These are phyloP conservation scores for Perkinsus chesapeaki DNA, from an alignment of 169 alveolate genomes.

Conservation along the genomic window DNA sequence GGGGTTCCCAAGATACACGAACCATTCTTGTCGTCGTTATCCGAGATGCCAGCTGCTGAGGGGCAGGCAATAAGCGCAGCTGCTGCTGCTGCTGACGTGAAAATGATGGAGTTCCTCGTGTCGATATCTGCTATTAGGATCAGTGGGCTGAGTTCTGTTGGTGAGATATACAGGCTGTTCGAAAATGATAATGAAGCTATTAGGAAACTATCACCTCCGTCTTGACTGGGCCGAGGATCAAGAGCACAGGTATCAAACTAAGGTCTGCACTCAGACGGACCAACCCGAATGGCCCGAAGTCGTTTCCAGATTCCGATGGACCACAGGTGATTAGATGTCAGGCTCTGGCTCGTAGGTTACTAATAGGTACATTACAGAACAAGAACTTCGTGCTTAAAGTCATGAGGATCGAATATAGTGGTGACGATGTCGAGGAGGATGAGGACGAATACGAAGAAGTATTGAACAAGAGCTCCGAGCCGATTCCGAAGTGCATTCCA, in stretches of 20 bases:
- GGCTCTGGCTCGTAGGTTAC: not conserved
- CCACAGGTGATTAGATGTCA: too few species aligned
- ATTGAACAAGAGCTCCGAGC: too few species aligned
- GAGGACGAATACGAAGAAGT: too few species aligned
- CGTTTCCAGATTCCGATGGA: not conserved
- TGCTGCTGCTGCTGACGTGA: not conserved
- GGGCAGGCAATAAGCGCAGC: not conserved
- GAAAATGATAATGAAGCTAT: not conserved
- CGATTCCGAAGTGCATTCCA: not conserved
- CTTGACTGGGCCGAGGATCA: not conserved
- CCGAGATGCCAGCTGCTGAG: not conserved
- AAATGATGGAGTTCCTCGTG: not conserved
- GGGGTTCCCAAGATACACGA: not conserved
- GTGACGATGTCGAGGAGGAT: not conserved
- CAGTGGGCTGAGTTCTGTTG: not conserved
- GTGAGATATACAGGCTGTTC: not conserved
- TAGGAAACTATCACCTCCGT: not conserved
- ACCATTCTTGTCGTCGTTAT: not conserved
- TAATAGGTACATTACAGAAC: not conserved
- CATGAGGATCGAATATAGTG: not conserved
- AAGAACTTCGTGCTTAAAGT: not conserved
- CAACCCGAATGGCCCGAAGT: not conserved
- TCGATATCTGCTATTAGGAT: not conserved
- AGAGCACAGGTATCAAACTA: not conserved
- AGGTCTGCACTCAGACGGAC: not conserved